These are phyloP conservation scores for Eutrema yunnanense DNA, from an alignment of 345 rosid genomes.

Conservation along the genomic window DNA sequence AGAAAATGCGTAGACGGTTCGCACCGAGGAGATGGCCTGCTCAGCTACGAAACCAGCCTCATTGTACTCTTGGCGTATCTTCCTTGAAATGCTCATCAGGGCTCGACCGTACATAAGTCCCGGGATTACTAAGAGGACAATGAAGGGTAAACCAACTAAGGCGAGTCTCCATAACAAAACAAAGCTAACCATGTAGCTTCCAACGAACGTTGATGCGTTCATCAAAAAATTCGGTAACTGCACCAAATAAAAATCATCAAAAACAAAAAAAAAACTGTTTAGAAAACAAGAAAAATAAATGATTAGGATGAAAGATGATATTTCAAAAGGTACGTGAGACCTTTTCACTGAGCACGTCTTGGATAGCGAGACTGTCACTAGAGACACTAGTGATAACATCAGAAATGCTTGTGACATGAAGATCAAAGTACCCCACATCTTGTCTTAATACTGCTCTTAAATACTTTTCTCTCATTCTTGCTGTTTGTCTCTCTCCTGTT, in stretches of 20 bases:
- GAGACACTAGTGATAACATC: conserved; percentile 80
- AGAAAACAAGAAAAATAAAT: neutral
- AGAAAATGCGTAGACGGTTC: conserved; percentile 78
- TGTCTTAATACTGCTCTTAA: conserved; percentile 76
- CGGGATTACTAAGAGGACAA: conserved; percentile 62
- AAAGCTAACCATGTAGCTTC: conserved; percentile 61
- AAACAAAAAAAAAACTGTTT: neutral
- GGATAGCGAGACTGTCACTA: conserved; percentile 68
- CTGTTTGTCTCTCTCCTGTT: conserved; percentile 83
- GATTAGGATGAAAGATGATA: neutral
- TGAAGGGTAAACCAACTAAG: conserved; percentile 63
- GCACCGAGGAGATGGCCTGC: conserved; percentile 70
- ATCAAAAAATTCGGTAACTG: conserved; percentile 78
- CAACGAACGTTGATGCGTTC: conserved; percentile 49
- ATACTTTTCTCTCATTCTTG: conserved; percentile 73
- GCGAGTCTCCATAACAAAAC: conserved; percentile 74
- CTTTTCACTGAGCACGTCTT: conserved; percentile 82
- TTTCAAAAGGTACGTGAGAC: conserved; percentile 4
- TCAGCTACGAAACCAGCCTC: conserved; percentile 70
- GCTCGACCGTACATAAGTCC: conserved; percentile 75
- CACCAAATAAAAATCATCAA: neutral
- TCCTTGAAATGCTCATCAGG: conserved; percentile 54
- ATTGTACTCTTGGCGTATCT: conserved; percentile 64
- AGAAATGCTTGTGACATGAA: conserved; percentile 65
- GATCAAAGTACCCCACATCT: conserved; percentile 81